phyloP scores from a whole-genome alignment of 805 yeast species.

The Yarrowia keelungensis region DNA sequence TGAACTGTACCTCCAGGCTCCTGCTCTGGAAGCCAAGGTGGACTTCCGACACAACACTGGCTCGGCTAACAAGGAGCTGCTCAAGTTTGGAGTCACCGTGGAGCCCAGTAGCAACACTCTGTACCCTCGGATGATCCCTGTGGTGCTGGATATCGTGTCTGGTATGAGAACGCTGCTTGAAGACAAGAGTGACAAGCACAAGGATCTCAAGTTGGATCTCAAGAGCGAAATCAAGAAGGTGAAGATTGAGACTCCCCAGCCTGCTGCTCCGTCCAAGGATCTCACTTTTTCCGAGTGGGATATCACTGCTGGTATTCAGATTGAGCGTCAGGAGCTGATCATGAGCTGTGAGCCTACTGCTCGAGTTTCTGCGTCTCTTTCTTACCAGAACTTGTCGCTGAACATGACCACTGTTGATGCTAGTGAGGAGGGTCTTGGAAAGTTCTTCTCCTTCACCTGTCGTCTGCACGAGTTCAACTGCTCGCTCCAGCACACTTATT shows the following conservation, averaged over 20 bases:
- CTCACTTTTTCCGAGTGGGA: slow-evolving; percentile 57
- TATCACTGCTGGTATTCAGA: slow-evolving; percentile 64
- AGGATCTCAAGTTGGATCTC: slow-evolving; percentile 11
- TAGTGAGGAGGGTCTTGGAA: slow-evolving; percentile 44
- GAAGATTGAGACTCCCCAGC: slow-evolving; percentile 30
- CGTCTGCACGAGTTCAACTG: slow-evolving; percentile 66
- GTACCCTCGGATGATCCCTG: slow-evolving; percentile 79
- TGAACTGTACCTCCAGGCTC: slow-evolving; percentile 67
- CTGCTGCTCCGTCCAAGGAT: slow-evolving; percentile 38
- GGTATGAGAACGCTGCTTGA: slow-evolving; percentile 5
- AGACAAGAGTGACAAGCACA: slow-evolving; percentile 10
- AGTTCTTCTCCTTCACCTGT: slow-evolving; percentile 56
- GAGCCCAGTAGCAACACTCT: slow-evolving; percentile 76
- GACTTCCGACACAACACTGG: slow-evolving; percentile 54
- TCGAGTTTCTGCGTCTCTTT: slow-evolving; percentile 84
- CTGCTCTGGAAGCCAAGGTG: slow-evolving; percentile 67
- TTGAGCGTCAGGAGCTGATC: slow-evolving; percentile 76
- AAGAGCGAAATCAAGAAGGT: slow-evolving; percentile 10
- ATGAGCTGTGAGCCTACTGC: slow-evolving; percentile 95
- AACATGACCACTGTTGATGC: slow-evolving; percentile 59
- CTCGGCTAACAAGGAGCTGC: slow-evolving; percentile 39
- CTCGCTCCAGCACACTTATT: slow-evolving; percentile 86
- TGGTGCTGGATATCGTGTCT: slow-evolving; percentile 60
- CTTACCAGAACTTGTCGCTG: slow-evolving; percentile 70
- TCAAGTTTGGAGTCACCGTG: slow-evolving; percentile 61